Evolutionary conservation across 768 basidiomycete genomes (phyloP), one percentile per base, ranked within the genome.

Genomic region (Leccinum rimulosum): DNA sequence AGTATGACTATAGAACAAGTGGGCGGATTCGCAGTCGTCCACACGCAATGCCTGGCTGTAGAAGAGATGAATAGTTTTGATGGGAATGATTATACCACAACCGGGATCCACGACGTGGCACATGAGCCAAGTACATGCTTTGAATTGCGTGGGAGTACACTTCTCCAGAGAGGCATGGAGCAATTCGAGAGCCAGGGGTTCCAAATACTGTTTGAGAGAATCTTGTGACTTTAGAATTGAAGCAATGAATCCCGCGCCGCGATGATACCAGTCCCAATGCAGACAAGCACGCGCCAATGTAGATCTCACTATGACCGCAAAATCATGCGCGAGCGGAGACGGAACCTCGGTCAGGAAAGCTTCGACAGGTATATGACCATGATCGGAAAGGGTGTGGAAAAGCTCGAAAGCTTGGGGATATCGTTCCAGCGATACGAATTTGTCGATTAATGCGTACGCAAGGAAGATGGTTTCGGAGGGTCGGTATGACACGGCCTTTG

Each of bases 271-370:
- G 45, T 79, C 74, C 82, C 83, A 86, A 61, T 80, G 75, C 40
- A 84, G 64, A 61, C 82, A 80, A 7, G 86, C 76, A 49, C 79
- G 78, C 10, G 82, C 75, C 35, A 87, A 67, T 12, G 82, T 76
- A 27, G 79, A 74, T 25, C 75, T 73, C 25, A 88, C 72, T 54
- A 87, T 80, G 19, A 79, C 70, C 22, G 72, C 67, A 51, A 84
- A 78, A 61, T 83, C 76, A 1, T 73, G 68, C 14, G 56, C 56
- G 7, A 72, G 63, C 17, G 71, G 71, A 56, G 66, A 55, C 0
- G 70, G 64, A 14, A 74, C 66, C 40, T 80, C 76, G 14, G 74
- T 65, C 45, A 71, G 69, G 40, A 86, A 69, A 3, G 82, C 79
- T 56, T 80, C 77, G 2, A 75, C 56, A 15, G 85, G 81, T 52